A percentile compares a stretch with the other conserved stretches of the same genome.
Conservation (phyloP, 768 basidiomycete genomes). For the Psilocybe tampanensis region DNA sequence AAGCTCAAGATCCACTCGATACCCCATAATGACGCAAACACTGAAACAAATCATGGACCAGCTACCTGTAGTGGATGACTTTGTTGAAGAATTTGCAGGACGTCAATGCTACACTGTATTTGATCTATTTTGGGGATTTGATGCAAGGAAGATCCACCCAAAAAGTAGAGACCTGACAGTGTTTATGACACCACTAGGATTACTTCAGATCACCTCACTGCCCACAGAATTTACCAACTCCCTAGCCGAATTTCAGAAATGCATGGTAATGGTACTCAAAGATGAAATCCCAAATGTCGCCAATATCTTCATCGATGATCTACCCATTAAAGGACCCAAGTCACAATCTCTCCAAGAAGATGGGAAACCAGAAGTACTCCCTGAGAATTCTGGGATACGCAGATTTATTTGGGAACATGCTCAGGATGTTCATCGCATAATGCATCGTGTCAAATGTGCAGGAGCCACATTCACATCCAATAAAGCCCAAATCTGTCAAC, state of each 20-base stretch:
- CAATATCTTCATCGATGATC: constrained; percentile 33
- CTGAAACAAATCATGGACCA: too few relatives aligned
- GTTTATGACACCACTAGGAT: too few relatives aligned
- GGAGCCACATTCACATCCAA: constrained; percentile 17
- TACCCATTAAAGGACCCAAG: constrained; percentile 30
- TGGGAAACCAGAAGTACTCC: constrained; percentile 22
- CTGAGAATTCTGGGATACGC: constrained; percentile 29
- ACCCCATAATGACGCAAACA: too few relatives aligned
- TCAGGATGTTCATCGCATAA: constrained; percentile 34
- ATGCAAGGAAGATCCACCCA: too few relatives aligned
- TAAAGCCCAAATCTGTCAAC: constrained; percentile 29
- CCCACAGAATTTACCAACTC: constrained; percentile 43
- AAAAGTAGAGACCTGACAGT: too few relatives aligned
- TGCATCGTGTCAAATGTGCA: constrained; percentile 30
- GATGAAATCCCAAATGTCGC: constrained; percentile 25
- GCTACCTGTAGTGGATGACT: too few relatives aligned
- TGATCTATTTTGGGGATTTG: too few relatives aligned
- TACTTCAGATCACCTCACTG: too few relatives aligned
- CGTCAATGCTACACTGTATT: too few relatives aligned
- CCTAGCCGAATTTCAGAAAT: constrained; percentile 30
- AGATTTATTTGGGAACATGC: too few relatives aligned
- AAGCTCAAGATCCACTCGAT: too few relatives aligned
- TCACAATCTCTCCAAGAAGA: constrained; percentile 28
- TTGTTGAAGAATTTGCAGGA: too few relatives aligned
- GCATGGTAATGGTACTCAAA: constrained; percentile 32